Evolutionary conservation across 2,329 filamentous ascomycete species (phyloP), one percentile per base, ranked within the genome.

Genomic region (Fusarium proliferatum): DNA sequence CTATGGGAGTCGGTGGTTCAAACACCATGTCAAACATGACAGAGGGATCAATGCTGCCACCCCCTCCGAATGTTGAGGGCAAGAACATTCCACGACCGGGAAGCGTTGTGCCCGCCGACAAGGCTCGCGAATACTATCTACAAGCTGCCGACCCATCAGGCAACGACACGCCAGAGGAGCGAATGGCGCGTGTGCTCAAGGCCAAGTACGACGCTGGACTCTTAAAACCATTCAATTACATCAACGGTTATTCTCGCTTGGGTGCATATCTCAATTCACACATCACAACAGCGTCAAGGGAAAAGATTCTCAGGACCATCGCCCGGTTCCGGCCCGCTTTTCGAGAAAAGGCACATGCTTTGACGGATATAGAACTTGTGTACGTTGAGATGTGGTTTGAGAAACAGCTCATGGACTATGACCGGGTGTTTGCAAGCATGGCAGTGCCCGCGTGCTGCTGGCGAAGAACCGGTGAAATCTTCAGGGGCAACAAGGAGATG

Each of bases 371-470:
- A 81, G 94, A 99, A 82, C 89, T 99, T 33, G 92, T 98, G 34
- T 91, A 95, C 67, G 96, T 98, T 16, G 96, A 99, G 84, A 98
- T 98, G 94, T 98, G 96, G 96, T 98, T 99, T 80, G 96, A 99
- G 82, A 91, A 93, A 78, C 96, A 94, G 72, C 85, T 99, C 76
- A 96, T 98, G 93, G 96, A 98, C 80, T 98, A 98, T 78, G 96
- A 99, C 79, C 94, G 96, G 38, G 95, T 99, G 3, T 99, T 99
- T 85, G 96, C 96, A 4, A 97, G 95, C 81, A 99, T 99, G 96
- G 96, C 96, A 4, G 96, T 99, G 71, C 96, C 96, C 0, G 96
- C 96, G 19, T 99, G 96, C 83, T 97, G 96, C 81, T 99, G 96
- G 96, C 89, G 96, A 78, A 89, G 96, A 79, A 99, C 96, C 0